These are phyloP conservation scores for Talaromyces funiculosus DNA, from an alignment of 2,329 filamentous ascomycete genomes.

Conservation along the genomic window DNA sequence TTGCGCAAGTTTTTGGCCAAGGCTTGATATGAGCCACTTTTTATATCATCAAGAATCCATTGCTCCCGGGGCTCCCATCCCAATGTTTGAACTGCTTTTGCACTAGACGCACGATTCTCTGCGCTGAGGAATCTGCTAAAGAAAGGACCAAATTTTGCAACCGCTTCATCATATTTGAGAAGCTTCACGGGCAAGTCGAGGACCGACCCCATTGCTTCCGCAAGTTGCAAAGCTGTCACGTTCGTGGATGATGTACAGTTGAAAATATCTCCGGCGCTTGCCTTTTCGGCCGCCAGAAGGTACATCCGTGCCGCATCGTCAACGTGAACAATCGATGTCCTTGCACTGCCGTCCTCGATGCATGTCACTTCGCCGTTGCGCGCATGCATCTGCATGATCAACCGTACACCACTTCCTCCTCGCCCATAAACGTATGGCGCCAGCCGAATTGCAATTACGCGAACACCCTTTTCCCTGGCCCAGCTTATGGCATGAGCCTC, in stretches of 20 bases:
- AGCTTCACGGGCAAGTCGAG: conserved; percentile 22
- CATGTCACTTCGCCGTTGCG: conserved; percentile 25
- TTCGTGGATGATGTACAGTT: conserved; percentile 30
- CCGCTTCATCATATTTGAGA: conserved; percentile 24
- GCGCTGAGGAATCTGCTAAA: conserved; percentile 30
- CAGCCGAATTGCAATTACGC: conserved; percentile 35
- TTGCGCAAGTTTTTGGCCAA: neutral
- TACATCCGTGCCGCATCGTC: conserved; percentile 42
- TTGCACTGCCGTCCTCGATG: conserved; percentile 26
- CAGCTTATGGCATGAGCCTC: conserved; percentile 21
- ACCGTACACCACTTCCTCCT: conserved; percentile 18
- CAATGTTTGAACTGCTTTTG: conserved; percentile 35
- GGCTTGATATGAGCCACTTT: neutral
- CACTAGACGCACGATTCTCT: conserved; percentile 31
- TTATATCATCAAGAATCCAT: neutral
- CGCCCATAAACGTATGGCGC: conserved; percentile 44
- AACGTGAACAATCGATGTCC: conserved; percentile 35
- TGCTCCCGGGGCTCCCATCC: conserved; percentile 31
- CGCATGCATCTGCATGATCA: conserved; percentile 29
- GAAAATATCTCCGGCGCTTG: conserved; percentile 30
- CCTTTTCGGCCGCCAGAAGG: conserved; percentile 31
- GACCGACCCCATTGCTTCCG: conserved; percentile 23
- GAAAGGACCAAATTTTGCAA: conserved; percentile 24
- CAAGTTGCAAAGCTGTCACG: conserved; percentile 29
- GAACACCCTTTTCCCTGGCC: conserved; percentile 26